Evolutionary conservation across 768 basidiomycete species (phyloP), one percentile per base, ranked within the genome.

Genomic region (Lentinula detonsa): DNA sequence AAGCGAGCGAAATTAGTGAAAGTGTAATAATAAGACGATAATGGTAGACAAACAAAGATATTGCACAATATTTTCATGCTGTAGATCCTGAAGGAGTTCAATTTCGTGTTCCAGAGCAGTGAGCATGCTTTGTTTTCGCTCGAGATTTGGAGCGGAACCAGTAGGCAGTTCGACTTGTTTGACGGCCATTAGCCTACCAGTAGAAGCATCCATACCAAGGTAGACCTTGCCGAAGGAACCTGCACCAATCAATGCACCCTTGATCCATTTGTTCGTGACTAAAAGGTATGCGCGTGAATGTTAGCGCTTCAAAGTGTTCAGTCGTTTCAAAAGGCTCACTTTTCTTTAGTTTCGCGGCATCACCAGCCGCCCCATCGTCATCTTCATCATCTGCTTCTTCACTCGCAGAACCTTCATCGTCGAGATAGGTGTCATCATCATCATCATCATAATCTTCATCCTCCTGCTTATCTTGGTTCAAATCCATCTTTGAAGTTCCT

Each of bases 31-130:
- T 45, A 0, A 39, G 59, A 45, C 45, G 50, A 39, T 43, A 40
- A 48, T 39, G 10, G 16, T 28, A 28, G 28, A 37, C 91, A 62
- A 67, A 97, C 95, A 93, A 59, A 96, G 88, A 68, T 99, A 99
- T 76, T 98, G 96, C 23, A 99, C 97, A 62, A 99, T 98, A 69
- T 98, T 96, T 62, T 88, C 87, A 70, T 98, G 95, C 65, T 96
- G 91, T 55, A 97, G 76, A 61, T 94, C 91, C 70, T 95, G 93
- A 63, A 98, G 78, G 3, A 98, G 80, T 75, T 93, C 93, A 63
- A 98, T 98, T 74, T 99, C 97, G 42, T 91, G 85, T 73, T 98
- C 94, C 46, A 95, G 79, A 1, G 93, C 93, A 59, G 83, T 91
- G 11, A 94, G 83, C 95, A 98, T 98, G 73, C 84, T 86, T 76